phyloP scores from a whole-genome alignment of 148 eudicot species.

The Arctostaphylos glauca region DNA sequence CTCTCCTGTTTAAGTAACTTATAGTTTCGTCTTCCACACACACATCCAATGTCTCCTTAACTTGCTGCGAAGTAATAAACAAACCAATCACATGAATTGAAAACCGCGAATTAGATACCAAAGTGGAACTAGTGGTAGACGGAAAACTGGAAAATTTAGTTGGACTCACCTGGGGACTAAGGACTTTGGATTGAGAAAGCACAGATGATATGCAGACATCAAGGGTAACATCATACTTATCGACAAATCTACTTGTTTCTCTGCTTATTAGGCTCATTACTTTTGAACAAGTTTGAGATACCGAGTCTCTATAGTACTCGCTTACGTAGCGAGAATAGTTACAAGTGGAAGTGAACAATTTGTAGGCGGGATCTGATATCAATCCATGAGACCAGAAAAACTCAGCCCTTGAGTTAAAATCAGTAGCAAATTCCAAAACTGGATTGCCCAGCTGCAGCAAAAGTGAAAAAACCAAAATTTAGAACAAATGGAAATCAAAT shows the following conservation, averaged over 20 bases:
- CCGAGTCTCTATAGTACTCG: conserved; percentile 24
- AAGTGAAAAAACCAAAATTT: not conserved
- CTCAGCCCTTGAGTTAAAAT: conserved; percentile 32
- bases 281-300: conserved; percentile 24
- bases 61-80: conserved; percentile 15
- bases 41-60: conserved; percentile 22
- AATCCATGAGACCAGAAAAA: conserved; percentile 30
- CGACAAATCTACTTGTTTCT: conserved; percentile 32
- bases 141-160: not conserved
- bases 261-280: conserved; percentile 28
- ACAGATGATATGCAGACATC: conserved; percentile 32
- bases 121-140: not conserved
- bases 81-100: not conserved
- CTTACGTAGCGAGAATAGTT: conserved; percentile 31
- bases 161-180: conserved; percentile 25
- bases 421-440: conserved; percentile 30
- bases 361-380: conserved; percentile 27
- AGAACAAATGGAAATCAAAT: not conserved
- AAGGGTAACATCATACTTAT: conserved; percentile 32
- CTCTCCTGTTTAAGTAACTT: conserved; percentile 26
- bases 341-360: conserved; percentile 27
- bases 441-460: conserved; percentile 31
- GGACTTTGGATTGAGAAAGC: conserved; percentile 28
- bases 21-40: conserved; percentile 30
- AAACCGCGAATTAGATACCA: not conserved